phyloP scores from a whole-genome alignment of 2,329 filamentous ascomycete species.

The Byssothecium circinans region DNA sequence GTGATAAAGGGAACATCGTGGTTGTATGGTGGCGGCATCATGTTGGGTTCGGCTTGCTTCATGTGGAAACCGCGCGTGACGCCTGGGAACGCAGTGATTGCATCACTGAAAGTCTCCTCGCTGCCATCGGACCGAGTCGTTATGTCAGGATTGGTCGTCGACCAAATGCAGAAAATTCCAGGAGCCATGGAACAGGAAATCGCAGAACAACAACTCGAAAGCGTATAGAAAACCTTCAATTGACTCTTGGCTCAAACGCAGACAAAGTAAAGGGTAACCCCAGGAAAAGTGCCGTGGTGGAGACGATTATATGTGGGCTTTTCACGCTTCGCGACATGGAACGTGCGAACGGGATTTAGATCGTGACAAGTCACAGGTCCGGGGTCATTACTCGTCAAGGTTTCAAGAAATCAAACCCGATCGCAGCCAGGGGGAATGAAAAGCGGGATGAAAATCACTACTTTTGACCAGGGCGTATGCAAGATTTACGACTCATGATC shows the following conservation, averaged over 20 bases:
- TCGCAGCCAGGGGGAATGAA: not conserved
- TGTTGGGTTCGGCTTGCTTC: slow-evolving; percentile 1
- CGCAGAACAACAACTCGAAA: no score
- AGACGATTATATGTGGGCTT: not conserved
- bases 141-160: slow-evolving; percentile 1
- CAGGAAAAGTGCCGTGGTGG: not conserved
- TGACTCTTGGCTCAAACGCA: no score
- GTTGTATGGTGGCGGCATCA: slow-evolving; percentile 1
- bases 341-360: not conserved
- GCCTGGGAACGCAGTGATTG: slow-evolving; percentile 3
- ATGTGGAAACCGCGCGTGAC: slow-evolving; percentile 2
- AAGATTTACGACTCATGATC: no score
- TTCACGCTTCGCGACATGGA: not conserved
- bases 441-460: not conserved
- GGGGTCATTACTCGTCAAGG: not conserved
- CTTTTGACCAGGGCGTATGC: not conserved
- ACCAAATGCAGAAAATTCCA: slow-evolving; percentile 8
- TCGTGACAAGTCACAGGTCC: not conserved
- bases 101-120: slow-evolving; percentile 7
- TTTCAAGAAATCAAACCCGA: not conserved
- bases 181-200: slow-evolving; percentile 7
- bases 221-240: no score
- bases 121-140: not conserved
- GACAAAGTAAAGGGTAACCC: not conserved
- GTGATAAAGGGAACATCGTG: slow-evolving; percentile 8